Conservation (phyloP, 371 early-diverging fungal species). For the Mortierella sp. region DNA sequence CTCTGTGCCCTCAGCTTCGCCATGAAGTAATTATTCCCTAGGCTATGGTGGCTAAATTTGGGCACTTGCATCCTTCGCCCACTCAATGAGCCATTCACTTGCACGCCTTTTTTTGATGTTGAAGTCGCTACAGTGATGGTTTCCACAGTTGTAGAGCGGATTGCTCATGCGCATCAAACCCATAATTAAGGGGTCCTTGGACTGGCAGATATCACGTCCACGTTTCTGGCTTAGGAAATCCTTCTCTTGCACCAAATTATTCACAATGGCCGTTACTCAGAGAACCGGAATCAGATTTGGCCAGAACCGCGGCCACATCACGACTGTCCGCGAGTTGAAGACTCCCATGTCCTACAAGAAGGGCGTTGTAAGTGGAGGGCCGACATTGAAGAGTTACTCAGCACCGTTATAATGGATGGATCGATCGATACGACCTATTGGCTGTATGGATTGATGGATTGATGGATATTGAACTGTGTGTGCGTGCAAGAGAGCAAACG, state of each 20-base stretch:
- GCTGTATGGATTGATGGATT: slow-evolving; percentile 22
- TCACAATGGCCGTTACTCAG: slow-evolving; percentile 64
- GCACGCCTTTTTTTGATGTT: no score
- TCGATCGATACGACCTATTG: neutral
- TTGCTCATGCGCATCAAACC: no score
- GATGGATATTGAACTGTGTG: neutral
- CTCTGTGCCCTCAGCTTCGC: no score
- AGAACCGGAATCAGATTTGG: slow-evolving; percentile 86
- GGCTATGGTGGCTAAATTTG: no score
- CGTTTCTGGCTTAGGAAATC: slow-evolving; percentile 13
- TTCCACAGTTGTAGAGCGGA: no score
- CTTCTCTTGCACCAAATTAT: slow-evolving; percentile 34
- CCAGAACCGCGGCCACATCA: slow-evolving; percentile 90
- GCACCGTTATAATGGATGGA: slow-evolving; percentile 28
- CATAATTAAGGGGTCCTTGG: slow-evolving; percentile 1
- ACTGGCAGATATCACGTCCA: neutral
- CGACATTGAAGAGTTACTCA: neutral
- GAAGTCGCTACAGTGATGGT: no score
- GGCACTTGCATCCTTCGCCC: no score
- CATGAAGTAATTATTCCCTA: no score
- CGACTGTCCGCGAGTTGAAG: slow-evolving; percentile 84
- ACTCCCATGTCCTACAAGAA: slow-evolving; percentile 86
- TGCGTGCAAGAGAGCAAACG: slow-evolving; percentile 16
- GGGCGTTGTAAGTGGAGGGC: slow-evolving; percentile 74
- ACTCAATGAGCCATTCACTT: no score